Percentiles rank a stretch among this genome's conserved stretches.
Conservation (phyloP, 2,329 filamentous ascomycete species). For the Hysterium pulicare region DNA sequence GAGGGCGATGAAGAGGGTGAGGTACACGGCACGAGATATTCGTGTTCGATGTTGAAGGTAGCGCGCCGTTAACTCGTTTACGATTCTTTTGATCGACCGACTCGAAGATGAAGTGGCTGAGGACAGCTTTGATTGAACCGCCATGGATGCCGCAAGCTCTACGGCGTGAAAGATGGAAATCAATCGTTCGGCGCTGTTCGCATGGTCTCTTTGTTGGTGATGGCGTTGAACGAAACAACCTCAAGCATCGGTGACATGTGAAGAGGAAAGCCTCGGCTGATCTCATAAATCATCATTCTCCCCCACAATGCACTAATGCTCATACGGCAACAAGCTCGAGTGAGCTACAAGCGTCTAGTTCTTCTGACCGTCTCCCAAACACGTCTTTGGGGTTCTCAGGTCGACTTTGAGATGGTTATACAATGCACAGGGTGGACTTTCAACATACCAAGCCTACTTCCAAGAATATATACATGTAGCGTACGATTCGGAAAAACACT, state of each 20-base stretch:
- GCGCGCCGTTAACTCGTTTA: conserved; percentile 35
- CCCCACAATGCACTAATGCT: not conserved
- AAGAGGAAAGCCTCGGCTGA: conserved; percentile 1
- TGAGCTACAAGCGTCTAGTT: no score
- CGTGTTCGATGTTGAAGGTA: conserved; percentile 40
- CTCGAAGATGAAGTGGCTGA: conserved; percentile 26
- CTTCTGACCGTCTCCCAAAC: no score
- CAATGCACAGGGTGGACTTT: no score
- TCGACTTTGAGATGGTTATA: no score
- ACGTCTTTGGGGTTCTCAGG: no score
- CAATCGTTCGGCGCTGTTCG: not conserved
- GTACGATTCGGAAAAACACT: no score
- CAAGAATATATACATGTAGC: no score
- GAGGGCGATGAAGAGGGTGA: conserved; percentile 40
- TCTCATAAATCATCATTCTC: not conserved
- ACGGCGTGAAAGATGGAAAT: not conserved
- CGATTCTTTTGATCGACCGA: conserved; percentile 32
- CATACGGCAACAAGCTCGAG: no score
- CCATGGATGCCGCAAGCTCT: conserved; percentile 22
- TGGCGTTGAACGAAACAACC: not conserved
- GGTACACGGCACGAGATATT: conserved; percentile 42
- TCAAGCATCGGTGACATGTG: not conserved
- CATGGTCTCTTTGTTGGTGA: not conserved
- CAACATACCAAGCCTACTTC: no score
- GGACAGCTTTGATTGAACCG: conserved; percentile 39